phyloP scores from a whole-genome alignment of 768 basidiomycete genomes.

The Lyophyllum shimeji region DNA sequence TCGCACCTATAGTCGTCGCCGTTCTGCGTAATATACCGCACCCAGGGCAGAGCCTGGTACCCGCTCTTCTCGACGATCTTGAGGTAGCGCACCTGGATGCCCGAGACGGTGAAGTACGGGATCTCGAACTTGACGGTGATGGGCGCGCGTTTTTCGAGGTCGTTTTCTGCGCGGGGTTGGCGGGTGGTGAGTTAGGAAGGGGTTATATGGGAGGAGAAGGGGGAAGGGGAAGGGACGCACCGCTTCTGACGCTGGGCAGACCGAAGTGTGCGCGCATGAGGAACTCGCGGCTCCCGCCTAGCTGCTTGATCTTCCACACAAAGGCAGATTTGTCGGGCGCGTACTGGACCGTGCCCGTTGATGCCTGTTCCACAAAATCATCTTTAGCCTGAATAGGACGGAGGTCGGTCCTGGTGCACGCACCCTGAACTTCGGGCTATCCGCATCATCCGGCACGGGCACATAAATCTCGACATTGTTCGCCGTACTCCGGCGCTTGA shows the following conservation, averaged over 20 bases:
- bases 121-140: constrained; percentile 99
- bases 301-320: constrained; percentile 99
- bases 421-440: constrained; percentile 95
- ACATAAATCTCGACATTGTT: constrained; percentile 99
- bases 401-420: constrained; percentile 23
- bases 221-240: constrained; percentile 42
- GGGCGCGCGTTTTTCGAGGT: constrained; percentile 86
- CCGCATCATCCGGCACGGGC: constrained; percentile 98
- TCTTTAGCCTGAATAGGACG: neutral
- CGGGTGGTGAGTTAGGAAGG: neutral
- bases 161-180: constrained; percentile 48
- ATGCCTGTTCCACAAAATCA: constrained; percentile 53
- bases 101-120: constrained; percentile 97
- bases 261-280: constrained; percentile 99
- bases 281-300: constrained; percentile 94
- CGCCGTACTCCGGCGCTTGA: constrained; percentile 93
- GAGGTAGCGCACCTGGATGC: constrained; percentile 95
- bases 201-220: neutral
- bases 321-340: constrained; percentile 98
- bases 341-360: constrained; percentile 94
- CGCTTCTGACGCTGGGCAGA: constrained; percentile 87
- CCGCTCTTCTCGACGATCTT: constrained; percentile 99
- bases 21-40: constrained; percentile 90
- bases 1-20: constrained; percentile 85
- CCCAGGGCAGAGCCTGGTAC: constrained; percentile 96